These are phyloP conservation scores for Tagetes patula DNA, from an alignment of 129 eudicot genomes.

Conservation along the genomic window DNA sequence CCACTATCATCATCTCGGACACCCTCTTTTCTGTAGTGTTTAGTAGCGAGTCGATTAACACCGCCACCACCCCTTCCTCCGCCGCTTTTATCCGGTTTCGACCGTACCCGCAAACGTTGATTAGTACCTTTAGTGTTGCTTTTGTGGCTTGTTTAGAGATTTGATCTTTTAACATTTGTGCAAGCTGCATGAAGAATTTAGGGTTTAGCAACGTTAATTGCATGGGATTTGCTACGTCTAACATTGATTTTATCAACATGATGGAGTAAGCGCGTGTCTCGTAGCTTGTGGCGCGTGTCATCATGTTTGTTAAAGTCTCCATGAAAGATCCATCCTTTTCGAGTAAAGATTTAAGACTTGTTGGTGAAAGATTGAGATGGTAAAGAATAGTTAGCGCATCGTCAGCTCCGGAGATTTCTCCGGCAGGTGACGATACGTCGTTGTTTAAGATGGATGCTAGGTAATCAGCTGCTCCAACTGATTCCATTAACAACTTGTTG, in stretches of 20 bases:
- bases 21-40: constrained; percentile 42
- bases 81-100: constrained; percentile 55
- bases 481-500: constrained; percentile 52
- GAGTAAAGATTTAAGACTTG: constrained; percentile 33
- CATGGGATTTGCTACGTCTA: constrained; percentile 54
- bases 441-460: constrained; percentile 28
- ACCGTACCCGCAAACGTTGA: constrained; percentile 46
- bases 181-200: constrained; percentile 40
- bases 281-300: constrained; percentile 43
- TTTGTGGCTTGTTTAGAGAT: constrained; percentile 51
- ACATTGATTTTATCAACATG: constrained; percentile 48
- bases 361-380: constrained; percentile 43
- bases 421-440: constrained; percentile 15
- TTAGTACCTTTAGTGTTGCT: constrained; percentile 50
- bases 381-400: constrained; percentile 55
- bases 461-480: constrained; percentile 44
- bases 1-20: constrained; percentile 45
- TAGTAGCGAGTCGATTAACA: constrained; percentile 41
- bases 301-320: constrained; percentile 37
- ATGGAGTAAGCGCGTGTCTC: constrained; percentile 63
- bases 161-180: constrained; percentile 43
- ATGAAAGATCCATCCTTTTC: constrained; percentile 28
- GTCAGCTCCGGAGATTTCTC: constrained; percentile 32
- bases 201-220: constrained; percentile 32
- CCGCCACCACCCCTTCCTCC: constrained; percentile 47